Conservation (phyloP, 2,329 filamentous ascomycete genomes). For the Zarea fungicola region DNA sequence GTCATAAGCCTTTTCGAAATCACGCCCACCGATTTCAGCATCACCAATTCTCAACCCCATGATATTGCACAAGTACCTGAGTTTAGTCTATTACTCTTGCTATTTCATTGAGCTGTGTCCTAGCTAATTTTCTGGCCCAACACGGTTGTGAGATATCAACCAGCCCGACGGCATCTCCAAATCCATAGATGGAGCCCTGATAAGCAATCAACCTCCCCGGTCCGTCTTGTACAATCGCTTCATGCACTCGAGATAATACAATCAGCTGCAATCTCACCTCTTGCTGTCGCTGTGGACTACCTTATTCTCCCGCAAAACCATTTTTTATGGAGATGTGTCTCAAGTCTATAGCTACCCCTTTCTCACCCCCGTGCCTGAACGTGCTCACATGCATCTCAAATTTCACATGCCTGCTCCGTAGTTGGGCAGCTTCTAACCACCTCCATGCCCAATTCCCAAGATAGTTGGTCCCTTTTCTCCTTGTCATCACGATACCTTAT, state of each 20-base stretch:
- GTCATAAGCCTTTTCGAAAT: slow-evolving; percentile 2
- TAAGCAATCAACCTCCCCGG: too few relatives aligned
- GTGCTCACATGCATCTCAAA: not conserved
- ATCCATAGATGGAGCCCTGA: too few relatives aligned
- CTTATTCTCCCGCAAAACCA: not conserved
- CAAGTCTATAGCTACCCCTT: not conserved
- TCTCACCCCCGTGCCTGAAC: not conserved
- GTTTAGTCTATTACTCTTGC: too few relatives aligned
- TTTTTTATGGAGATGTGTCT: not conserved
- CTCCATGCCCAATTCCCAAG: not conserved
- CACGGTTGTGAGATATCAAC: not conserved
- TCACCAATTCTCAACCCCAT: not conserved
- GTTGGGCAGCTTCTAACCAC: not conserved
- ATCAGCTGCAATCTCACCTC: not conserved
- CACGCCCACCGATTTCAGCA: not conserved
- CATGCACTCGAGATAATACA: not conserved
- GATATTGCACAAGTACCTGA: too few relatives aligned
- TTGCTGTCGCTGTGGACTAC: not conserved
- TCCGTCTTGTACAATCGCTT: not conserved
- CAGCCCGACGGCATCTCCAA: not conserved
- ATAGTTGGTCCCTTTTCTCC: not conserved
- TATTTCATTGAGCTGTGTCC: too few relatives aligned
- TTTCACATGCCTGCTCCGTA: slow-evolving; percentile 6
- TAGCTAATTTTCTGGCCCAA: too few relatives aligned
- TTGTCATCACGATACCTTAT: not conserved